Evolutionary conservation across 164 flowering plant species (phyloP), one percentile per base, ranked within the genome.

Genomic region (Magnolia kwangsiensis): DNA sequence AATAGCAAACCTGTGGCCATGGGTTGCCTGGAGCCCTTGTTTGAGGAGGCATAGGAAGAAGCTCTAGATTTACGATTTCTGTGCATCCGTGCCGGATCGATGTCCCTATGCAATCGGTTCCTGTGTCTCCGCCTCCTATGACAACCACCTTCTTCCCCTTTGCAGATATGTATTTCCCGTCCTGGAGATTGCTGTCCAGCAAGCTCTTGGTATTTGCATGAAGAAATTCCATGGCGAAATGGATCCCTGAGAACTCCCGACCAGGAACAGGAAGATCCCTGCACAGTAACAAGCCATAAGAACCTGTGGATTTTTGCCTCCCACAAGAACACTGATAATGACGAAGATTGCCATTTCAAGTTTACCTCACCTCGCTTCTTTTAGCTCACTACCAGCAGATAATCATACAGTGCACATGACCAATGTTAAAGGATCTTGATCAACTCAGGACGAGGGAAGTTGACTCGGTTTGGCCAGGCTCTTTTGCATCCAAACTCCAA

Each of bases 101-200:
- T 31, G 99, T 96, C 21, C 96, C 99, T 45, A 96, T 92, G 84
- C 99, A 96, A 78, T 96, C 99, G 29, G 99, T 96, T 37, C 99
- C 99, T 8, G 99, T 96, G 82, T 96, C 99, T 18, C 99, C 99
- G 64, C 99, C 99, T 82, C 99, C 99, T 68, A 96, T 94, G 66
- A 96, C 99, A 16, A 96, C 93, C 23, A 96, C 98, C 79, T 91
- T 96, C 89, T 96, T 96, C 50, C 92, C 98, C 81, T 90, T 91
- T 2, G 99, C 98, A 69, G 99, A 96, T 20, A 94, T 91, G 86
- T 90, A 94, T 16, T 90, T 90, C 19, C 91, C 97, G 84, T 96
- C 98, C 77, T 88, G 64, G 51, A 90, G 93, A 81, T 90, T 85
- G 87, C 96, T 96, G 71, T 96, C 99, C 18, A 96, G 94, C 84